phyloP scores from a whole-genome alignment of 2,329 filamentous ascomycete species.

The Aspergillus tanneri region DNA sequence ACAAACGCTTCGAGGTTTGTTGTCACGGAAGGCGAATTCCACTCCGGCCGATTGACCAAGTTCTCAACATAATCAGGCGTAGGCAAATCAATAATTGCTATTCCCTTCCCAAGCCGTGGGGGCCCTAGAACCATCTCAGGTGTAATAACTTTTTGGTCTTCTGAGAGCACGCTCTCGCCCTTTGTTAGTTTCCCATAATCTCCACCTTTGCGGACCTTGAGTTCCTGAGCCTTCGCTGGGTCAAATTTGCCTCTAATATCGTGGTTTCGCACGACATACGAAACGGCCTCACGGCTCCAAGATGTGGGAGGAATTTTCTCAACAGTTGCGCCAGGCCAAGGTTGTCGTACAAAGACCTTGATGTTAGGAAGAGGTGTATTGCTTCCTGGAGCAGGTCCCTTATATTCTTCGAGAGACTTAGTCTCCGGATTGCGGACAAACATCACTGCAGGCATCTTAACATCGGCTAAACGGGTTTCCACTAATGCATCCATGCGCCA shows the following conservation, averaged over 20 bases:
- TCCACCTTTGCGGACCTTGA: constrained; percentile 62
- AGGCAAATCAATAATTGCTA: constrained; percentile 79
- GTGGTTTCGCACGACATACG: constrained; percentile 80
- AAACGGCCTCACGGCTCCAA: constrained; percentile 68
- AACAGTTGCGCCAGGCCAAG: constrained; percentile 73
- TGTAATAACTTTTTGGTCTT: constrained; percentile 68
- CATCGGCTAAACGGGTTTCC: constrained; percentile 64
- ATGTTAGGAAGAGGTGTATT: constrained; percentile 58
- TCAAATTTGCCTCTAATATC: constrained; percentile 79
- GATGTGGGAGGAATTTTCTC: constrained; percentile 65
- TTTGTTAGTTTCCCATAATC: constrained; percentile 61
- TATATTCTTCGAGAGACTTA: constrained; percentile 67
- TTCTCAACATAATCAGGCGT: constrained; percentile 66
- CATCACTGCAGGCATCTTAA: constrained; percentile 66
- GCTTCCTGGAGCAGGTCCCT: constrained; percentile 62
- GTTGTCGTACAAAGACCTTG: constrained; percentile 69
- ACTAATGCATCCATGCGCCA: constrained; percentile 71
- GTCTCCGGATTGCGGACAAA: constrained; percentile 64
- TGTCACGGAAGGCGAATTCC: constrained; percentile 65
- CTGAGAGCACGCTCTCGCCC: constrained; percentile 63
- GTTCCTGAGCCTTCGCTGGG: constrained; percentile 58
- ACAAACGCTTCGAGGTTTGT: constrained; percentile 66
- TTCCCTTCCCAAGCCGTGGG: constrained; percentile 65
- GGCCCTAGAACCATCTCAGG: constrained; percentile 83
- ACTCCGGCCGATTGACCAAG: constrained; percentile 71